Base-by-base conservation (phyloP, 768 basidiomycete genomes). In the Podaxis rugospora region DNA sequence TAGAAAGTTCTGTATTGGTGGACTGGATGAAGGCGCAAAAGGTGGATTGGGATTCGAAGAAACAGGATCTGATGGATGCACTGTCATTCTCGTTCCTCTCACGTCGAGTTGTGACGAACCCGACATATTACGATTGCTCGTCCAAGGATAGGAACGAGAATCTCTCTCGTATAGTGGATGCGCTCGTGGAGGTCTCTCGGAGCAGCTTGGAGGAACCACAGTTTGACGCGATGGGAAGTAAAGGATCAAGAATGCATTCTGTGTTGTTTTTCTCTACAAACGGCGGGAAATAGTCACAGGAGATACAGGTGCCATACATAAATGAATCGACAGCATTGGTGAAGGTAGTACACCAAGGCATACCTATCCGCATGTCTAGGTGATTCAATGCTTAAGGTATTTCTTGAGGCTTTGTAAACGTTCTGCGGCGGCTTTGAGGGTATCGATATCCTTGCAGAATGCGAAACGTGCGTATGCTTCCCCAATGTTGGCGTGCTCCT, bases 401-500 rank as follows among this genome's bases (percentile, higher is more conserved):
- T 92, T 83, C 68, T 82, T 84, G 65, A 99, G 76, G 23, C 76
- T 77, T 71, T 88, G 81, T 18, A 99, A 76, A n/a, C 93, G 84
- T 68, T 91, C 88, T 23, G 86, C 88, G n/a, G 97, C 97, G 21
- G 75, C 78, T 62, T 77, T 82, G 14, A 99, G 80, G 0, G 93
- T 96, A 44, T 92, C 92, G 18, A 86, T 64, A 67, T 98, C 96
- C 71, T 99, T 99, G 81, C 97, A 98, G 79, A 97, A 95, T 1
- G 95, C 89, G 71, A 98, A 98, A 59, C 93, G 84, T 21, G 83
- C 87, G 69, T 88, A 96, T 51, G 79, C 87, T 72, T 96, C 95
- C 27, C 95, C 95, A 57, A 97, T 92, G 60, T 74, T 74, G 27
- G 86, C 81, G 69, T 98, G 95, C 59, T 93, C 91, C 65, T 87